A percentile compares a stretch with the other conserved stretches of the same genome.
These are phyloP conservation scores for Ustilago nuda DNA, from an alignment of 1,284 basidiomycete species.

Conservation along the genomic window DNA sequence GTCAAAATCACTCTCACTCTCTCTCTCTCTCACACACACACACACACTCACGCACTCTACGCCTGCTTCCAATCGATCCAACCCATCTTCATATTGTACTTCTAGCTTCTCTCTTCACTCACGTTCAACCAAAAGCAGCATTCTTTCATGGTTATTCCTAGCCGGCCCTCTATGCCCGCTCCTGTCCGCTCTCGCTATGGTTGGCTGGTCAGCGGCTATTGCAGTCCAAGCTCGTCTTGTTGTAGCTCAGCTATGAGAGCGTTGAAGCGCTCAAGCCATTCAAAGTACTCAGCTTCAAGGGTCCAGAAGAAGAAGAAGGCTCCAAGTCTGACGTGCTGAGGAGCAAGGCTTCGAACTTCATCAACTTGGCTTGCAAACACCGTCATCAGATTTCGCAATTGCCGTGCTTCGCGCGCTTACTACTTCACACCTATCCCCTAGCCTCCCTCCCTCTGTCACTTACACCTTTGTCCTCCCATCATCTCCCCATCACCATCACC, in stretches of 20 bases:
- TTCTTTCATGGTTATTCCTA: background rate
- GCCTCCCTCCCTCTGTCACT: background rate
- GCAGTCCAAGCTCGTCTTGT: too few species aligned
- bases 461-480: too few species aligned
- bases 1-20: background rate
- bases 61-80: too few species aligned
- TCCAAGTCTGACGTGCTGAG: too few species aligned
- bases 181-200: too few species aligned
- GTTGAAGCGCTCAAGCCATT: too few species aligned
- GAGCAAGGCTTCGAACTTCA: background rate
- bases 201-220: too few species aligned
- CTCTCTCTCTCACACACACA: background rate
- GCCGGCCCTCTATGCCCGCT: background rate
- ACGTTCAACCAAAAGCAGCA: background rate
- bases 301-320: too few species aligned
- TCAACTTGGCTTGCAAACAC: background rate
- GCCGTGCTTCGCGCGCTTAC: background rate
- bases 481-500: background rate
- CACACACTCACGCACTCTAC: background rate
- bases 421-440: background rate
- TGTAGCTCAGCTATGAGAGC: too few species aligned
- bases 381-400: conserved; percentile 1
- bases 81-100: conserved; percentile 24
- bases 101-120: conserved; percentile 17
- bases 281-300: too few species aligned